Base-by-base conservation (phyloP, 805 yeast species). In the Vanderwaltozyma yarrowii region DNA sequence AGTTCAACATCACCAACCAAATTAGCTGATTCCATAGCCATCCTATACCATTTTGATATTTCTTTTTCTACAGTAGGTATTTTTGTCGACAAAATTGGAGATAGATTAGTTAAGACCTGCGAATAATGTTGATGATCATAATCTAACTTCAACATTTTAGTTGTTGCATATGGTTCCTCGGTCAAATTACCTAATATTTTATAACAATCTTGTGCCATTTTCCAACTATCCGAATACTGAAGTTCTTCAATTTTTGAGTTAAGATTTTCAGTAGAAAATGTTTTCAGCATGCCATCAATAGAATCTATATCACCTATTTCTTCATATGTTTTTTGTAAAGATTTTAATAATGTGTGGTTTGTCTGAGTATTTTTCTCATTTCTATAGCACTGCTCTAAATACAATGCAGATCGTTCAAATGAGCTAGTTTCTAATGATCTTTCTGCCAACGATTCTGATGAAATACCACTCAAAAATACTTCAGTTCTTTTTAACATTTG, bases 221-320 rank as follows among this genome's bases (percentile, higher is more conserved):
- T 70, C 95, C 96, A 87, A 49, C 80, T 80, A 30, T 83, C 86
- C 35, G 84, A 78, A 47, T 83, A 87, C 47, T 86, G 92, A 37
- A 89, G 76, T 41, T 85, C 85, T 6, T 78, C 66, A 19, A 88
- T 70, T 52, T 85, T 83, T 43, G 87, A 88, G n/a, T 74, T 71
- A 32, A 86, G 61, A 45, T 76, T 74, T 30, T 76, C 73, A 0
- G 80, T 71, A 0, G 94, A 76, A 47, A 84, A 80, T 42, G 71
- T 71, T 42, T 83, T 77, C 40, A 88, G 62, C 4, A 85, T 76
- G 17, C 98, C 99, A 53, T 83, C 88, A 24, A 92, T 66, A 0
- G 95, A 78, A 63, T 92, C 99, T 27, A 79, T 70, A 52, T 94
- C 98, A 49, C 86, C 89, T 35, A 92, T 75, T 40, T 76, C 80